Percentiles rank a stretch among this genome's conserved stretches.
phyloP scores from a whole-genome alignment of 2,329 filamentous ascomycete genomes.

The Ceratocystis papillata region DNA sequence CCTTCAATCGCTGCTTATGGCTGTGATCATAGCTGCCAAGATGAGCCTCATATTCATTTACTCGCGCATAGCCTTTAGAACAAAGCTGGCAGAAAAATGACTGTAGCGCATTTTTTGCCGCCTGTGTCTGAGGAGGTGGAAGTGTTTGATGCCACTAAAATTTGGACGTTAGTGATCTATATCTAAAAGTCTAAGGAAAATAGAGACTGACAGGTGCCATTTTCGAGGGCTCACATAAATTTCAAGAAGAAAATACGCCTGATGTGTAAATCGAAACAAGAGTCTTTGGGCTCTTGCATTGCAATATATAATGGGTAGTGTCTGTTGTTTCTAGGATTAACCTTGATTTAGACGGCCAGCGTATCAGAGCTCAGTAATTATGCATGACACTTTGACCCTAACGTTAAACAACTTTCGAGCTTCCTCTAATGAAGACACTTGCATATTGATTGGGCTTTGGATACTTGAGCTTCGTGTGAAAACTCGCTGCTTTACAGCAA shows the following conservation, averaged over 20 bases:
- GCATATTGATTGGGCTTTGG: too few relatives aligned
- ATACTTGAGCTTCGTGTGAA: too few relatives aligned
- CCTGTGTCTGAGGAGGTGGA: slow-evolving; percentile 47
- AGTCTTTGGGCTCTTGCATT: background rate
- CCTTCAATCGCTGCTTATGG: slow-evolving; percentile 79
- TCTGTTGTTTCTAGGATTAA: background rate
- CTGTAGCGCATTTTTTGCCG: slow-evolving; percentile 64
- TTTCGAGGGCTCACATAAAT: background rate
- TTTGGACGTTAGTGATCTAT: background rate
- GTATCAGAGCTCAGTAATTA: background rate
- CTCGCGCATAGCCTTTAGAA: slow-evolving; percentile 85
- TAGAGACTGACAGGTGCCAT: slow-evolving; percentile 19
- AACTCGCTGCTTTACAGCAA: background rate
- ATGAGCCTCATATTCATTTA: slow-evolving; percentile 94
- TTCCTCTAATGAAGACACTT: too few relatives aligned
- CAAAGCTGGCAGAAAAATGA: slow-evolving; percentile 81
- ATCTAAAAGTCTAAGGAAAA: background rate
- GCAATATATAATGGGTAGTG: background rate
- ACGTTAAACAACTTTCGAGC: too few relatives aligned
- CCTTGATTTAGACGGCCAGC: slow-evolving; percentile 6
- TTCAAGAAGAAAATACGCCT: background rate
- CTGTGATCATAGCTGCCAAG: slow-evolving; percentile 91
- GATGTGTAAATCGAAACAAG: background rate
- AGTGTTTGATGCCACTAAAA: slow-evolving; percentile 47
- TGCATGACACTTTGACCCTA: background rate